Base-by-base conservation (phyloP, 2,329 filamentous ascomycete genomes). In the Botrytis medusae region DNA sequence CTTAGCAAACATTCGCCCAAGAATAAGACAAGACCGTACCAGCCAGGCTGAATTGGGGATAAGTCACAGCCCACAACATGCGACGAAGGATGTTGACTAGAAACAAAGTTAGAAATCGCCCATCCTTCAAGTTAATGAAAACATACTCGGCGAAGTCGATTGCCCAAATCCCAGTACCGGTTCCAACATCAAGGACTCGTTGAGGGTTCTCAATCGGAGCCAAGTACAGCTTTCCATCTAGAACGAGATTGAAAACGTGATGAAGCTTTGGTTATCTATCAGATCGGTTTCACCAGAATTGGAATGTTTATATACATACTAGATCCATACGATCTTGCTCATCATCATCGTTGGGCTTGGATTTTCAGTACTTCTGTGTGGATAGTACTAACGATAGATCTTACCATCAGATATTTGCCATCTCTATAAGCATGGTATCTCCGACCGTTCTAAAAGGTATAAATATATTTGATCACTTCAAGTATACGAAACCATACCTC, bases 351-450 rank as follows among this genome's bases (percentile, higher is more conserved):
- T 80, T 80, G 14, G 79, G 75, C 77, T 79, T 75, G 75, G 8
- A 10, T 32, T 10, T 29, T 73, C 54, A 69, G 54, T 40, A 54
- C 8, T 22, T 60, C 20, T 18, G 0, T 9, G n/a, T 37, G 32
- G 25, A 29, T 40, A 29, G 46, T 12, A 16, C 12, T 12, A 25
- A 5, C 9, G 6, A 62, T 62, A 9, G n/a, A 25, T 32, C 57
- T 44, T 34, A 73, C 73, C 69, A 65, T 78, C 74, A 78, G 78
- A 61, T 80, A 79, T 34, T 82, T 77, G 16, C 72, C 72, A 65
- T 72, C 75, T 69, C 73, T 74, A 61, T 72, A 83, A 18, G 82
- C 77, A 73, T 84, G 82, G 48, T 84, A 84, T 0, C 81, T 83
- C 32, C 83, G 77, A 1, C 82, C 83, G 73, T 84, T 82, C 64